phyloP scores from a whole-genome alignment of 768 basidiomycete species.

The Podaxis pistillaris region DNA sequence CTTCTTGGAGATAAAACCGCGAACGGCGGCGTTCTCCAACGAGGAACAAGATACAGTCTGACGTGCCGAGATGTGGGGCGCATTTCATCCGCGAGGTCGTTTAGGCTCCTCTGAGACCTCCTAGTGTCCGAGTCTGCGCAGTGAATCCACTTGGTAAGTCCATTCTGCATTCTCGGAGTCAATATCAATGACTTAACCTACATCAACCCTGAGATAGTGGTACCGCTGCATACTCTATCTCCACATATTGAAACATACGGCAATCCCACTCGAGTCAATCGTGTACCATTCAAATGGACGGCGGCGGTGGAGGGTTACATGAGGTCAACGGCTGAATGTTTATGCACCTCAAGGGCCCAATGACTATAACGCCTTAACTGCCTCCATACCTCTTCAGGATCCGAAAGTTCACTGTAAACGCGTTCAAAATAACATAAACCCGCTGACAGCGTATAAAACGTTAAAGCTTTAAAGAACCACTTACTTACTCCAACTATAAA shows the following conservation, averaged over 20 bases:
- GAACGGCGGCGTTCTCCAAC: slow-evolving; percentile 50
- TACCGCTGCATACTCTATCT: background rate
- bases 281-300: background rate
- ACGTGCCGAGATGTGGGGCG: slow-evolving; percentile 83
- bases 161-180: background rate
- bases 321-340: slow-evolving; percentile 11
- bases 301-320: background rate
- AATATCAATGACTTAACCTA: background rate
- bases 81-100: slow-evolving; percentile 39
- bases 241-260: background rate
- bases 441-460: background rate
- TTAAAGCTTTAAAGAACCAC: background rate
- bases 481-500: background rate
- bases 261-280: background rate
- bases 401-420: slow-evolving; percentile 8
- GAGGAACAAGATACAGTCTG: slow-evolving; percentile 72
- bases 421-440: slow-evolving; percentile 1
- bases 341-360: slow-evolving; percentile 1
- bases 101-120: slow-evolving; percentile 23
- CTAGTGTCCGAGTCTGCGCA: background rate
- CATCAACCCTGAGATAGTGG: background rate
- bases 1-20: slow-evolving; percentile 42
- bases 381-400: slow-evolving; percentile 3
- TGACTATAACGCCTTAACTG: background rate
- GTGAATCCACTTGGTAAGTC: background rate